Evolutionary conservation across 2,329 filamentous ascomycete species (phyloP).

Genomic region (Ciborinia camelliae): DNA sequence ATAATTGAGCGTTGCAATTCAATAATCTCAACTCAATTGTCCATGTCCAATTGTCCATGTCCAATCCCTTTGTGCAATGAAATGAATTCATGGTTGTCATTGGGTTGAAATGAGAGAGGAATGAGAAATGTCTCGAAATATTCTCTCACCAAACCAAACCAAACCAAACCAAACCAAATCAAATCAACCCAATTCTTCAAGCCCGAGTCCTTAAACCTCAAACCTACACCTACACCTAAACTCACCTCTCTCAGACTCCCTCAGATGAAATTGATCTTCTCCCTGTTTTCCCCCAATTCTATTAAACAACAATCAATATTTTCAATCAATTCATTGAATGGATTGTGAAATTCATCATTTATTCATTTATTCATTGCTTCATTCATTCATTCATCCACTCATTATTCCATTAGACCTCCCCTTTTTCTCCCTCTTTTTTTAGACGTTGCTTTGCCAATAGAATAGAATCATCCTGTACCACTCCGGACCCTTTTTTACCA

Average conservation of each 20-base stretch:
- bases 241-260: too few species aligned
- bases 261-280: background rate
- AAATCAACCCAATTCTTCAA: too few species aligned
- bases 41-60: background rate
- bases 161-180: background rate
- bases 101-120: constrained; percentile 7
- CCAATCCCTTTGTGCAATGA: background rate
- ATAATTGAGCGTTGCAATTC: too few species aligned
- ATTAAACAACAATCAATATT: too few species aligned
- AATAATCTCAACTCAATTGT: too few species aligned
- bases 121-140: constrained; percentile 5
- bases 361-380: background rate
- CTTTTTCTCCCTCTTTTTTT: background rate
- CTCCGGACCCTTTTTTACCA: constrained; percentile 1
- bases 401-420: background rate
- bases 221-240: background rate
- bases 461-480: constrained; percentile 2
- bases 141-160: background rate
- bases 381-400: background rate
- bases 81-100: too few species aligned
- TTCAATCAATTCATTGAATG: background rate
- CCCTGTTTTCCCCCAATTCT: background rate
- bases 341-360: too few species aligned
- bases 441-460: too few species aligned
- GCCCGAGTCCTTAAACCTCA: background rate